Percentiles rank a stretch among this genome's conserved stretches.
These are phyloP conservation scores for Pseudogymnoascus sp. DNA, from an alignment of 2,329 filamentous ascomycete species.

Conservation along the genomic window DNA sequence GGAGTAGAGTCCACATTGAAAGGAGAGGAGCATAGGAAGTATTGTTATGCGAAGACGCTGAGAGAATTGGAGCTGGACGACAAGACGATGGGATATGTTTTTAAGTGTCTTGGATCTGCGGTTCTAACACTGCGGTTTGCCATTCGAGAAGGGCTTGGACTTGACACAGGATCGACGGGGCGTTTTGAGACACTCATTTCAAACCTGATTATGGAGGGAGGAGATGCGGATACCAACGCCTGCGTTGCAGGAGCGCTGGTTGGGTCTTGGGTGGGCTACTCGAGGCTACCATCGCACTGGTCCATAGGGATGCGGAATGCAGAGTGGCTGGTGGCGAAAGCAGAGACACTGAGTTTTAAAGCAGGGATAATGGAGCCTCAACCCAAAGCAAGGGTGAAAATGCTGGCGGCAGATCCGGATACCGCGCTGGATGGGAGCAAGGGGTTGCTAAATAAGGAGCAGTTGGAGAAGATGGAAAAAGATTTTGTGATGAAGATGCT, in stretches of 20 bases:
- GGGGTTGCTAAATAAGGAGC: conserved; percentile 30
- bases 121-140: conserved; percentile 36
- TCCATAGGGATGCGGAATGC: conserved; percentile 37
- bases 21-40: conserved; percentile 32
- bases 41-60: conserved; percentile 32
- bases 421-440: conserved; percentile 35
- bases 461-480: conserved; percentile 27
- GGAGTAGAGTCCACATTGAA: conserved; percentile 28
- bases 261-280: conserved; percentile 40
- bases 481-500: conserved; percentile 11
- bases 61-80: conserved; percentile 38
- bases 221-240: conserved; percentile 47
- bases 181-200: conserved; percentile 41
- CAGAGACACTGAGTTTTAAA: conserved; percentile 32
- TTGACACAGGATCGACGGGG: conserved; percentile 17
- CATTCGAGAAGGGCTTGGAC: conserved; percentile 26
- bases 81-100: conserved; percentile 43
- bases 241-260: conserved; percentile 43
- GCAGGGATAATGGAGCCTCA: conserved; percentile 28
- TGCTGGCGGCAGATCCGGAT: conserved; percentile 31
- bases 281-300: conserved; percentile 40
- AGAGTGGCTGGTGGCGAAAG: conserved; percentile 38
- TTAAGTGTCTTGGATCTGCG: conserved; percentile 43
- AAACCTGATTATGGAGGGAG: conserved; percentile 41
- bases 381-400: conserved; percentile 23